phyloP scores from a whole-genome alignment of 225 moss, liverwort and hornwort species.

The Anthoceros angustus region DNA sequence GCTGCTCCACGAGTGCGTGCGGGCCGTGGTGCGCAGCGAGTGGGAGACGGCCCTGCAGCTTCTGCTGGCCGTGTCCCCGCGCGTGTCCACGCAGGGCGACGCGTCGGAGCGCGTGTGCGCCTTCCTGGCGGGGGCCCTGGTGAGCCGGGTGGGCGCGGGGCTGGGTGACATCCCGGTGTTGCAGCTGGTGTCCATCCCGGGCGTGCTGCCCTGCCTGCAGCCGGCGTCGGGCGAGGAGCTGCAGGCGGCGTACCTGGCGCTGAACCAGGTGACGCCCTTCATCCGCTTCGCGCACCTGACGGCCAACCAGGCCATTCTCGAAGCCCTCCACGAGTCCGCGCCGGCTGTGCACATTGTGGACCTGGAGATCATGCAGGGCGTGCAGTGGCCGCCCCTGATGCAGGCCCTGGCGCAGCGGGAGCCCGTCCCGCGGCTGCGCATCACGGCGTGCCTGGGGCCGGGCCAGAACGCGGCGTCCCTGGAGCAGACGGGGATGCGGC shows the following conservation, averaged over 20 bases:
- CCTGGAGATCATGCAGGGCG: conserved; percentile 82
- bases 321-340: conserved; percentile 57
- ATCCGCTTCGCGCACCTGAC: conserved; percentile 86
- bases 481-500: conserved; percentile 52
- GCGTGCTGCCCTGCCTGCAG: conserved; percentile 11
- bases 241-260: conserved; percentile 67
- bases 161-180: neutral
- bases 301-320: conserved; percentile 85
- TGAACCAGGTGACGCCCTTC: conserved; percentile 79
- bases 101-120: conserved; percentile 57
- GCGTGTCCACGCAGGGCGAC: conserved; percentile 60
- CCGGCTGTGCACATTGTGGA: conserved; percentile 75
- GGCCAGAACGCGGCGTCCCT: conserved; percentile 30
- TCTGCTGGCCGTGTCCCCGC: conserved; percentile 39
- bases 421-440: conserved; percentile 50
- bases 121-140: conserved; percentile 66
- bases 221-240: conserved; percentile 46
- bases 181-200: conserved; percentile 27
- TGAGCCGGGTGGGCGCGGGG: conserved; percentile 6
- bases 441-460: conserved; percentile 54
- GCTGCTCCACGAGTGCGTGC: conserved; percentile 59
- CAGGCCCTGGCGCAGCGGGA: conserved; percentile 65
- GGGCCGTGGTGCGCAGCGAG: conserved; percentile 51
- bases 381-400: conserved; percentile 93
- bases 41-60: conserved; percentile 53